Conservation (phyloP, 1,284 basidiomycete species). For the Meripilus lineatus region DNA sequence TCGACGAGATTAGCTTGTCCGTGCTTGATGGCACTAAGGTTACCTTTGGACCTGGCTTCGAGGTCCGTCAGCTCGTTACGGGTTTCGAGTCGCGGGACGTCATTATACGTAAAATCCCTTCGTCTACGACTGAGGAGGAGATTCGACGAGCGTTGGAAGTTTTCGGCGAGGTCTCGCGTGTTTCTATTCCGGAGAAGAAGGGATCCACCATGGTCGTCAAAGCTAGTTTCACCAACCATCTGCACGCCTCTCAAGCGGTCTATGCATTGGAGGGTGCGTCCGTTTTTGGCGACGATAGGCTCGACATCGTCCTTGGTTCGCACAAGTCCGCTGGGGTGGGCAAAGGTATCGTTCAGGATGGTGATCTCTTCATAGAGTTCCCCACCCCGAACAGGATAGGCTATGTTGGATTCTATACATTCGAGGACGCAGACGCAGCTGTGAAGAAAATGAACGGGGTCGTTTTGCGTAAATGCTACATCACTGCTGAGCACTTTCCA, state of each 20-base stretch:
- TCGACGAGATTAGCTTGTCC: conserved; percentile 13
- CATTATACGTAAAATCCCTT: conserved; percentile 29
- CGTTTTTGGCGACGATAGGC: conserved; percentile 28
- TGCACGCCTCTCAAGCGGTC: conserved; percentile 45
- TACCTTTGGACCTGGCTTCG: conserved; percentile 35
- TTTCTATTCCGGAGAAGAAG: conserved; percentile 20
- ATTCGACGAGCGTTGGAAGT: conserved; percentile 16
- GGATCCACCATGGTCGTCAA: conserved; percentile 29
- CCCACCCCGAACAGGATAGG: conserved; percentile 42
- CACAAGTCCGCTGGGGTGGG: conserved; percentile 27
- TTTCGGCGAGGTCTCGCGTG: conserved; percentile 42
- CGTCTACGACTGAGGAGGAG: conserved; percentile 6
- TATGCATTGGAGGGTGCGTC: conserved; percentile 40
- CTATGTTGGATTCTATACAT: conserved; percentile 53
- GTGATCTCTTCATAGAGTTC: conserved; percentile 41
- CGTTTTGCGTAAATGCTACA: conserved; percentile 32
- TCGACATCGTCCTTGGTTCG: conserved; percentile 39
- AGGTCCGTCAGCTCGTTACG: conserved; percentile 32
- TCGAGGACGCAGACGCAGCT: conserved; percentile 42
- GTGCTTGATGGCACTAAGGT: conserved; percentile 28
- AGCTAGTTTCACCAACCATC: conserved; percentile 40
- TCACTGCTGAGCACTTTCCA: conserved; percentile 43
- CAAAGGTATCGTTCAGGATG: conserved; percentile 38
- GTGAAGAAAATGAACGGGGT: conserved; percentile 33
- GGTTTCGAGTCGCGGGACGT: conserved; percentile 41